phyloP scores from a whole-genome alignment of 768 basidiomycete genomes.

The Lactifluus piperatus region DNA sequence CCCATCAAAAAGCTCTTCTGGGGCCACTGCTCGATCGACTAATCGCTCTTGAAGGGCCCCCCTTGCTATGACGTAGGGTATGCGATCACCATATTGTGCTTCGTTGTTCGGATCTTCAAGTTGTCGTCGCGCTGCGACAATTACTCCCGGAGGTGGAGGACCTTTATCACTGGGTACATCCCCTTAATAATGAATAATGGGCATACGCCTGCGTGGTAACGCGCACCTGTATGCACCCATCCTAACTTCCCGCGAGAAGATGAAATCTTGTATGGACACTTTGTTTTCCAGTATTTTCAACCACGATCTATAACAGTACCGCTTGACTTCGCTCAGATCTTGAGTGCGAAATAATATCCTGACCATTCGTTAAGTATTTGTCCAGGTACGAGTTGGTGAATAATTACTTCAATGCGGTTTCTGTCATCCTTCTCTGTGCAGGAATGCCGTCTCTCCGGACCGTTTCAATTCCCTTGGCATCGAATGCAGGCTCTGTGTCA shows the following conservation, averaged over 20 bases:
- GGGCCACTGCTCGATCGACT: constrained; percentile 68
- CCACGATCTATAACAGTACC: constrained; percentile 82
- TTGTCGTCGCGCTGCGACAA: constrained; percentile 72
- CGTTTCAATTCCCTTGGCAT: constrained; percentile 98
- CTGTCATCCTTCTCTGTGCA: constrained; percentile 89
- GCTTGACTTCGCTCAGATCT: constrained; percentile 83
- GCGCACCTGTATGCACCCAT: constrained; percentile 87
- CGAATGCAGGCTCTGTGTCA: constrained; percentile 71
- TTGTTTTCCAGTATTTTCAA: constrained; percentile 72
- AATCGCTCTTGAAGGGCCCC: constrained; percentile 56
- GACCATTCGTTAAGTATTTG: neutral
- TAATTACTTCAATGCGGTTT: constrained; percentile 73
- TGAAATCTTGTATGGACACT: constrained; percentile 84
- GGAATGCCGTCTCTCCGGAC: constrained; percentile 87
- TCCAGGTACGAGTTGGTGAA: neutral
- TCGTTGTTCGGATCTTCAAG: constrained; percentile 72
- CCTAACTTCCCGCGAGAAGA: constrained; percentile 88
- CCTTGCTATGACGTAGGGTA: constrained; percentile 80
- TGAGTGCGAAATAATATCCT: constrained; percentile 88
- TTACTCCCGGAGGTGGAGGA: constrained; percentile 86
- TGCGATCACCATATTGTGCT: constrained; percentile 85
- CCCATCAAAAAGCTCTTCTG: constrained; percentile 60
- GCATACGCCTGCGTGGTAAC: neutral
- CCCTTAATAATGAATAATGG: neutral
- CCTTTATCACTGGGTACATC: constrained; percentile 54